Evolutionary conservation across 208 protist genomes (phyloP).

Genomic region (Leishmania aethiopica): DNA sequence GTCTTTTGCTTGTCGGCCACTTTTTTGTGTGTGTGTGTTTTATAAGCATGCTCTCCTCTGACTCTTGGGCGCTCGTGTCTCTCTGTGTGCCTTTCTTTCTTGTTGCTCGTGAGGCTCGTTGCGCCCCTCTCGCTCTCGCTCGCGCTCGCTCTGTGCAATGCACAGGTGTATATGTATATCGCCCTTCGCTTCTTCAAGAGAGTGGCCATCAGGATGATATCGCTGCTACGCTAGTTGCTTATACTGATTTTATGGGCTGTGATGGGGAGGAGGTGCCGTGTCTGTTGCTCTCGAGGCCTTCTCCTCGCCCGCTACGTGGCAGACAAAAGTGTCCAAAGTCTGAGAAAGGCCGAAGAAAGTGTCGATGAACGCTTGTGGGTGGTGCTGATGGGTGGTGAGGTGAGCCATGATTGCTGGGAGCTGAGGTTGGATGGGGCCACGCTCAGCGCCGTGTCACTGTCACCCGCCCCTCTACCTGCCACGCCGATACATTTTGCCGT

Average conservation of each 20-base stretch:
- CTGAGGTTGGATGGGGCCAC: background rate
- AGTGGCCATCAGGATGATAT: background rate
- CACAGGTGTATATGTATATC: too few relatives aligned
- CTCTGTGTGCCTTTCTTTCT: slow-evolving; percentile 3
- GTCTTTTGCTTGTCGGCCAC: too few relatives aligned
- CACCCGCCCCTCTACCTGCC: background rate
- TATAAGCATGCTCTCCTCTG: too few relatives aligned
- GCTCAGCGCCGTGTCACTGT: background rate
- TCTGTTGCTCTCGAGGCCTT: background rate
- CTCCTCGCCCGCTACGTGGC: background rate
- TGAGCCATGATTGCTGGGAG: background rate
- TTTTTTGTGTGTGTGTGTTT: too few relatives aligned
- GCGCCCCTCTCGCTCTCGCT: background rate
- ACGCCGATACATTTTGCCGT: background rate
- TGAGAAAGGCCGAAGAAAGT: background rate
- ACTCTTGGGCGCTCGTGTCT: background rate
- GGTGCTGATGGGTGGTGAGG: background rate
- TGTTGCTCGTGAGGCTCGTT: background rate
- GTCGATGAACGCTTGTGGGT: background rate
- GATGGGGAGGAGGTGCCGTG: background rate
- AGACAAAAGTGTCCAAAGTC: background rate
- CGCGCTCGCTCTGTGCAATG: background rate
- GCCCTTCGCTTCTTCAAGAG: too few relatives aligned
- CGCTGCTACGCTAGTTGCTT: background rate
- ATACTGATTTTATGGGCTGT: background rate